Evolutionary conservation across 2,329 filamentous ascomycete genomes (phyloP).

Genomic region (Hymenoscyphus scutula): DNA sequence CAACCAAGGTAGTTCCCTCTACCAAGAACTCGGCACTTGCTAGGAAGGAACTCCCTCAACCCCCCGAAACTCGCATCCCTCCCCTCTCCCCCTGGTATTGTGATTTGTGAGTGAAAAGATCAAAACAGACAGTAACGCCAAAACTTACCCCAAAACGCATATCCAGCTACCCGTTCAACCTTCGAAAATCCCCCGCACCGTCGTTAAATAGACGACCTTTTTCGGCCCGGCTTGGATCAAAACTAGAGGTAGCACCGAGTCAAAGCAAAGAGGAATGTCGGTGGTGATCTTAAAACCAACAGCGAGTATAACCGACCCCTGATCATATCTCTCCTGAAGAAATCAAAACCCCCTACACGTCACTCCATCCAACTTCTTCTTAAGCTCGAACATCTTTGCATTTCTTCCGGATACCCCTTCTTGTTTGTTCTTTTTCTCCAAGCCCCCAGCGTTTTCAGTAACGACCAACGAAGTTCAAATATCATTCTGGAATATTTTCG

Average conservation of each 20-base stretch:
- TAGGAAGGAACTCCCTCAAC: neutral
- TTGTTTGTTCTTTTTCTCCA: neutral
- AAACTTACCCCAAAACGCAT: neutral
- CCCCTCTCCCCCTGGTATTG: neutral
- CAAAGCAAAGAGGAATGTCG: neutral
- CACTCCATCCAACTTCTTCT: neutral
- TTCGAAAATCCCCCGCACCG: neutral
- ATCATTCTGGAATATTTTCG: neutral
- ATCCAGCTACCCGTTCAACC: neutral
- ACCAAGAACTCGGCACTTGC: neutral
- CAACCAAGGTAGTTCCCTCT: neutral
- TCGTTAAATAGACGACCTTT: neutral
- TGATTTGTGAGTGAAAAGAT: neutral
- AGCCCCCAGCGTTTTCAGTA: neutral
- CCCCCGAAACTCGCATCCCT: neutral
- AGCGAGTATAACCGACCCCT: neutral
- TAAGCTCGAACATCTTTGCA: neutral
- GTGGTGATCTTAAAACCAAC: neutral
- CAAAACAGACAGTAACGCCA: neutral
- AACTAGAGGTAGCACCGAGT: neutral
- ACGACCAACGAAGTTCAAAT: neutral
- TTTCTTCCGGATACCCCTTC: neutral
- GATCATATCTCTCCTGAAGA: neutral
- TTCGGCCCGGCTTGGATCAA: neutral
- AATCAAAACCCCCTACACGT: neutral